Base-by-base conservation (phyloP, 2,329 filamentous ascomycete genomes). In the Ophiostoma sp. region DNA sequence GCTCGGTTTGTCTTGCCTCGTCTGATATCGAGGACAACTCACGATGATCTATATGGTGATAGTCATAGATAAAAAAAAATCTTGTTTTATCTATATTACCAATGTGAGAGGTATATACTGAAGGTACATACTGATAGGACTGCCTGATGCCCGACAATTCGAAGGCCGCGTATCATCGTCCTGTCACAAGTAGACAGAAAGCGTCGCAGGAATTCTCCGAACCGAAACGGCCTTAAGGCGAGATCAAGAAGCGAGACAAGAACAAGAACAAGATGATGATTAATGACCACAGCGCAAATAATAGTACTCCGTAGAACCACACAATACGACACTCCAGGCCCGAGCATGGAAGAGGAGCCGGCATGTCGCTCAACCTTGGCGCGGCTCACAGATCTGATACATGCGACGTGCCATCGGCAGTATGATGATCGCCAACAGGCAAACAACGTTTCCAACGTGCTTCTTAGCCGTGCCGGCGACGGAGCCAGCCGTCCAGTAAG, bases 381-480 rank as follows among this genome's bases (percentile, higher is more conserved):
- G 73, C 73, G 74, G 72, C 73, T 75, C 73, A 66, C 67, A 58
- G 62, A 66, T 69, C 63, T 75, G 74, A 75, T 72, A 76, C 74
- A 69, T 66, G 67, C 68, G 66, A 69, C 70, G 75, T 76, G 71
- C 73, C 75, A 76, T 70, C 72, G 72, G 71, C 73, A 70, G 75
- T 76, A 72, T 76, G 75, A 76, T 76, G 58, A 62, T 42, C 14
- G 38, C 58, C 36, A 40, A 40, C 36, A 36, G 41, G 27, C 5
- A 40, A 62, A n/a, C 55, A 62, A 40, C 55, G 55, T 14, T 27
- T 47, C 63, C 47, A 38, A 16, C 41, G 45, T 27, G 2, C 27
- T 27, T 27, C 62, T 58, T 40, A 12, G 36, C 36, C 36, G 27
- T 40, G 27, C 27, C 36, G 27, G 55, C 5, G 36, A 40, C 38